Conservation (phyloP, 306 rosid genomes). For the Dalbergia oliveri region DNA sequence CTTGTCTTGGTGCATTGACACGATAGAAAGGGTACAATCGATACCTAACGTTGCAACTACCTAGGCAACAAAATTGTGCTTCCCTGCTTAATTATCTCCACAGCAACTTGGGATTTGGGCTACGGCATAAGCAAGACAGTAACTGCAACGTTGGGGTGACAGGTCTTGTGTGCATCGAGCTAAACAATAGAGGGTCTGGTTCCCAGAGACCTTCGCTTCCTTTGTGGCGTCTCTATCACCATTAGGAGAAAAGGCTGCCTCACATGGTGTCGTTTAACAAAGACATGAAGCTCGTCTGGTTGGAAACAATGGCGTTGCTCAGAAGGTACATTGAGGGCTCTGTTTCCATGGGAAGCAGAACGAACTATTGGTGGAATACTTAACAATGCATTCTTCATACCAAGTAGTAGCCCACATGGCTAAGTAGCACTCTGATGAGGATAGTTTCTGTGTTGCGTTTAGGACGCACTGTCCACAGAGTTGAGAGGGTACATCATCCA, state of each 20-base stretch:
- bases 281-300: too few relatives aligned
- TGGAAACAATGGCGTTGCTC: too few relatives aligned
- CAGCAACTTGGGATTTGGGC: neutral
- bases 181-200: neutral
- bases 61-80: neutral
- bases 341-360: neutral
- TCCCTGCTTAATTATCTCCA: neutral
- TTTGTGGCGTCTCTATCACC: neutral
- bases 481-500: neutral
- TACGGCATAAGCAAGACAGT: neutral
- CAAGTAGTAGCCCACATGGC: neutral
- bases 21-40: neutral
- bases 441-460: neutral
- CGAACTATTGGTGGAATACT: neutral
- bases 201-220: neutral
- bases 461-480: too few relatives aligned
- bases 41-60: neutral
- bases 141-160: neutral
- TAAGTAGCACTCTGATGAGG: neutral
- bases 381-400: neutral
- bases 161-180: constrained; percentile 18
- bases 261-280: neutral
- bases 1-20: neutral
- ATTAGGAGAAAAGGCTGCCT: neutral
- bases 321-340: neutral